Base-by-base conservation (phyloP, 345 rosid genomes). In the Excoecaria agallocha region DNA sequence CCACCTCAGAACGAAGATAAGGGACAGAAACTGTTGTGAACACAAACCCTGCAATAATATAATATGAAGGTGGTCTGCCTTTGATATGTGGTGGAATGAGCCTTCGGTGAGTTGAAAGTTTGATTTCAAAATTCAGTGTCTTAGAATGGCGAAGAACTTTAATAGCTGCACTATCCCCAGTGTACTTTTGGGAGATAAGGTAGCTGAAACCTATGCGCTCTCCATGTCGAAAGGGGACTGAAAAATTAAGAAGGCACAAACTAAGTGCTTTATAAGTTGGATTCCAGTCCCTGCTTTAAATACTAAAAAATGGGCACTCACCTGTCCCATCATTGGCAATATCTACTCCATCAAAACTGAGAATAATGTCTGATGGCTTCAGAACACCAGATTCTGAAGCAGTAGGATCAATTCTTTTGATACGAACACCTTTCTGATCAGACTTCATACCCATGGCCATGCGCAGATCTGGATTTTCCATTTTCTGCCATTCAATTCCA, bases 401-500 rank as follows among this genome's bases (percentile, higher is more conserved):
- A 2, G 98, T 93, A 55, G 99, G 99, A 74, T 95, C 99, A 56
- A 93, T 85, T 86, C 96, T 90, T 83, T 94, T 95, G 39, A 95
- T 84, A 38, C 96, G 91, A 50, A 95, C 99, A 68, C 99, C 99
- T 85, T 93, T 95, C 79, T 90, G 96, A 73, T 90, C 89, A 43
- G 88, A 78, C 52, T 71, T 79, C 99, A 95, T 93, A 39, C 98
- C 96, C 91, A 95, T 85, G 72, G 90, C 83, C 80, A 81, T 67
- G 54, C 94, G 90, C 80, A 95, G 74, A 79, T 90, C 97, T 45
- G 98, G 98, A 81, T 95, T 95, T 78, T 95, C 99, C 98, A 95
- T 95, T 83, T 95, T 95, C 86, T 95, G 99, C 99, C 99, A 95
- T 80, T 93, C 99, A 82, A 93, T 89, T 55, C 98, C 97, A 75